These are phyloP conservation scores for Acacia crassicarpa DNA, from an alignment of 306 rosid genomes.

Conservation along the genomic window DNA sequence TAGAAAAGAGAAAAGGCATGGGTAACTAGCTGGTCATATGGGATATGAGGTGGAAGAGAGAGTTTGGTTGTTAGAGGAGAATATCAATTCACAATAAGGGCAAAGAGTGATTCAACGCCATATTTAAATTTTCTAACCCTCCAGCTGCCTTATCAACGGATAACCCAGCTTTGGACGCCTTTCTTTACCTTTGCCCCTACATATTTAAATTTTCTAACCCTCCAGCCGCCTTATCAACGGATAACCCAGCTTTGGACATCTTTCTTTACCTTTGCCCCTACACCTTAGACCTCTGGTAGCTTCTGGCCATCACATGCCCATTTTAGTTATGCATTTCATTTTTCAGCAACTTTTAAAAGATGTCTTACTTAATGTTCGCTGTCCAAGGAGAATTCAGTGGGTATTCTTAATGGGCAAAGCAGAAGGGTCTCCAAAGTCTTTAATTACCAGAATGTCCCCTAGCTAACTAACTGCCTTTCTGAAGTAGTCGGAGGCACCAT, in stretches of 20 bases:
- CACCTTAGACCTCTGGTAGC: background rate
- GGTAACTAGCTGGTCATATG: background rate
- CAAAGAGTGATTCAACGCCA: background rate
- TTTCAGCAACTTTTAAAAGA: conserved; percentile 9
- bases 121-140: background rate
- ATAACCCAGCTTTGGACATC: background rate
- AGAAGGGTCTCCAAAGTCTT: background rate
- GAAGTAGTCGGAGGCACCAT: background rate
- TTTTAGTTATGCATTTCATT: background rate
- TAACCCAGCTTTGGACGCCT: background rate
- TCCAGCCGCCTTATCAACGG: background rate
- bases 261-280: background rate
- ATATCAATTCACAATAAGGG: background rate
- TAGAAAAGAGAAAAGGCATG: background rate
- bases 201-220: no score
- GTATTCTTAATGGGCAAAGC: background rate
- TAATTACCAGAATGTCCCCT: background rate
- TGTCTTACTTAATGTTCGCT: background rate
- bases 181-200: background rate
- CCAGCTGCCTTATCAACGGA: background rate
- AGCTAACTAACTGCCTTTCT: background rate
- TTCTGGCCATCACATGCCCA: background rate
- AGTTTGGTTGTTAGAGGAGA: background rate
- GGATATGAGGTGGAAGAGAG: background rate
- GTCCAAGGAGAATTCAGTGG: background rate